A percentile compares a stretch with the other conserved stretches of the same genome.
These are phyloP conservation scores for Aspergillus sp. DNA, from an alignment of 2,329 filamentous ascomycete species.

Conservation along the genomic window DNA sequence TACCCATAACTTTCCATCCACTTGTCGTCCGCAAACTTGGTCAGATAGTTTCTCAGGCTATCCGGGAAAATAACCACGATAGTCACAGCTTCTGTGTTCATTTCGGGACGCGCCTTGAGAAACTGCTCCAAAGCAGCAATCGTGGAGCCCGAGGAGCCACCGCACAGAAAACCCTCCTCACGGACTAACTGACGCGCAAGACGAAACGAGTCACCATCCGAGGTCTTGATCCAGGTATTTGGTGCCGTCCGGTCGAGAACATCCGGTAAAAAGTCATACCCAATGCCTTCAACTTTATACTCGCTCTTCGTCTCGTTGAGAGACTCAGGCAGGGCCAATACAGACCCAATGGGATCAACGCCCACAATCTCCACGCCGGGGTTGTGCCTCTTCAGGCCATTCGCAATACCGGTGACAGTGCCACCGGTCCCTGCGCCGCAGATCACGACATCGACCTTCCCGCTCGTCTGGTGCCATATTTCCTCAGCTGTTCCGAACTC, in stretches of 20 bases:
- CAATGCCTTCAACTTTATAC: conserved; percentile 92
- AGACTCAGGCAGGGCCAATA: conserved; percentile 64
- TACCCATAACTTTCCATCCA: conserved; percentile 42
- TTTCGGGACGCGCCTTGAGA: conserved; percentile 54
- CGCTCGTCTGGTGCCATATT: conserved; percentile 75
- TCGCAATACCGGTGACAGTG: conserved; percentile 74
- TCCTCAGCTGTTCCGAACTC: conserved; percentile 84
- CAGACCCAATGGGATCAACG: conserved; percentile 76
- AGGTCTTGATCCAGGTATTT: conserved; percentile 90
- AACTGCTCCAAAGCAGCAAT: conserved; percentile 61
- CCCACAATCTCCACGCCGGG: conserved; percentile 70
- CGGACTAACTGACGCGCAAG: conserved; percentile 72
- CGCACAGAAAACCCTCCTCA: conserved; percentile 82
- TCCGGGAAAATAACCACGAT: conserved; percentile 80
- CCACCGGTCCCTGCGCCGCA: conserved; percentile 84
- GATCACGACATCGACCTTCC: conserved; percentile 65
- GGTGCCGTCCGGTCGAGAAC: conserved; percentile 67
- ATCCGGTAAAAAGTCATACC: conserved; percentile 91
- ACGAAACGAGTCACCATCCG: conserved; percentile 72
- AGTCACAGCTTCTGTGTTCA: conserved; percentile 63
- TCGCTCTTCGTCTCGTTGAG: conserved; percentile 63
- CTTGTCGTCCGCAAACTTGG: conserved; percentile 90
- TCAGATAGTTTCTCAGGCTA: conserved; percentile 83
- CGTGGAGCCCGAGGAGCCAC: conserved; percentile 77
- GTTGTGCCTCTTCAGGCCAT: conserved; percentile 71